Percentiles rank a stretch among this genome's conserved stretches.
Conservation (phyloP, 768 basidiomycete species). For the Panaeolus papilionaceus region DNA sequence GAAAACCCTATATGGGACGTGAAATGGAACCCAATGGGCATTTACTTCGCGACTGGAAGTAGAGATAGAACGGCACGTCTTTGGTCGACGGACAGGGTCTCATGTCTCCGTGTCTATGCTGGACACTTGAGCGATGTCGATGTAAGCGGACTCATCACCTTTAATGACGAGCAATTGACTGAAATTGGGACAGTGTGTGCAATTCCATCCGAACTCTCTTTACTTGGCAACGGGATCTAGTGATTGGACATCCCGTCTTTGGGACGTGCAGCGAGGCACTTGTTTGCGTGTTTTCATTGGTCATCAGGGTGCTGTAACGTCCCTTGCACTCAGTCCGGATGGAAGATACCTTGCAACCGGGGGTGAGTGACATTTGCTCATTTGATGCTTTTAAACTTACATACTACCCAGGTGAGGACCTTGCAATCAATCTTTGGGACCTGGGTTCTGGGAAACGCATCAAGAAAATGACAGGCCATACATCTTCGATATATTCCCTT, state of each 20-base stretch:
- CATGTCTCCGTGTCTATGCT: slow-evolving; percentile 89
- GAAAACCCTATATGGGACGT: slow-evolving; percentile 99
- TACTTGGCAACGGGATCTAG: slow-evolving; percentile 97
- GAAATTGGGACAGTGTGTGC: slow-evolving; percentile 69
- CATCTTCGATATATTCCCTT: slow-evolving; percentile 86
- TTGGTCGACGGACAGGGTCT: slow-evolving; percentile 93
- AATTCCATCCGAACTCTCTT: slow-evolving; percentile 97
- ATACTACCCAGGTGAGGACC: slow-evolving; percentile 71
- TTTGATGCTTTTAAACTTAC: slow-evolving; percentile 6
- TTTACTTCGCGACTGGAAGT: slow-evolving; percentile 98
- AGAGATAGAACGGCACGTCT: slow-evolving; percentile 93
- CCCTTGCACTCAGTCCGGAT: slow-evolving; percentile 90
- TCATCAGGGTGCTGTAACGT: slow-evolving; percentile 88
- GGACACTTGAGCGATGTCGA: slow-evolving; percentile 98
- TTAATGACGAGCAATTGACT: slow-evolving; percentile 14
- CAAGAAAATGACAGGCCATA: slow-evolving; percentile 97
- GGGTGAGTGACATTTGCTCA: slow-evolving; percentile 46
- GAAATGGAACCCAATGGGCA: slow-evolving; percentile 97
- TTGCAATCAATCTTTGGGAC: slow-evolving; percentile 96
- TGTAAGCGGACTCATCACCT: slow-evolving; percentile 56
- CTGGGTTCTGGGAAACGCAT: slow-evolving; percentile 92
- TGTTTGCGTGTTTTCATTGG: slow-evolving; percentile 97
- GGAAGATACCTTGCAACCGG: slow-evolving; percentile 94
- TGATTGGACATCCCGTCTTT: slow-evolving; percentile 94
- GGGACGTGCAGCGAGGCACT: slow-evolving; percentile 97